Evolutionary conservation across 352 stramenopile genomes (phyloP).

Genomic region (Phytopythium vexans): DNA sequence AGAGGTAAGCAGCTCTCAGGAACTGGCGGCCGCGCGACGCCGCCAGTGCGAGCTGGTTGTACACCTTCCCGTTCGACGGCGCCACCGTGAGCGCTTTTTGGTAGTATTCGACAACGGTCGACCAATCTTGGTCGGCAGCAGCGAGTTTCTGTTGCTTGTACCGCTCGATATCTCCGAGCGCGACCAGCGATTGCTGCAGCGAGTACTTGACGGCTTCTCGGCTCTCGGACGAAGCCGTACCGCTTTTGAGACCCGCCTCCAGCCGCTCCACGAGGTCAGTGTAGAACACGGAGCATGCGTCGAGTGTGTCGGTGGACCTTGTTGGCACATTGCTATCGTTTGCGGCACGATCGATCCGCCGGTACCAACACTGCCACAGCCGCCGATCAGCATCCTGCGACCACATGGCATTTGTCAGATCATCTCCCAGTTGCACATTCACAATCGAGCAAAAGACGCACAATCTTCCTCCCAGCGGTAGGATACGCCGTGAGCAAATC

Average conservation of each 20-base stretch:
- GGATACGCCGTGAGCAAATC: conserved; percentile 36
- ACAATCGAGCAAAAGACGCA: conserved; percentile 4
- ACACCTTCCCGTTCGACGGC: conserved; percentile 51
- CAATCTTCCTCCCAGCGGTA: conserved; percentile 27
- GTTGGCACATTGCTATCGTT: too few species aligned
- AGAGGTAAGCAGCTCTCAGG: conserved; percentile 39
- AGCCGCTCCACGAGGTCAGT: conserved; percentile 15
- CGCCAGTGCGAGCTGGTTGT: conserved; percentile 56
- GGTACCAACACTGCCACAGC: conserved; percentile 69
- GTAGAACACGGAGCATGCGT: conserved; percentile 25
- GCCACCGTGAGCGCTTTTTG: conserved; percentile 27
- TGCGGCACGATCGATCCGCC: conserved; percentile 32
- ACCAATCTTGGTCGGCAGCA: conserved; percentile 22
- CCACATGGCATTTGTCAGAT: neutral
- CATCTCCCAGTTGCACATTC: neutral
- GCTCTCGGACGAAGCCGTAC: conserved; percentile 5
- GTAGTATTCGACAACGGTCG: conserved; percentile 26
- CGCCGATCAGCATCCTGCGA: conserved; percentile 43
- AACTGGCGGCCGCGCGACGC: conserved; percentile 28
- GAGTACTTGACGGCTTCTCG: conserved; percentile 23
- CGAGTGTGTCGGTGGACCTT: conserved; percentile 1
- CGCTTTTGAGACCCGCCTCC: conserved; percentile 9
- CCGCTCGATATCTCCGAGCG: conserved; percentile 42
- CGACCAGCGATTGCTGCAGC: conserved; percentile 42
- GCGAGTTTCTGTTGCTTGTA: conserved; percentile 30